phyloP scores from a whole-genome alignment of 2,329 filamentous ascomycete species.

The Samsoniella hepiali region DNA sequence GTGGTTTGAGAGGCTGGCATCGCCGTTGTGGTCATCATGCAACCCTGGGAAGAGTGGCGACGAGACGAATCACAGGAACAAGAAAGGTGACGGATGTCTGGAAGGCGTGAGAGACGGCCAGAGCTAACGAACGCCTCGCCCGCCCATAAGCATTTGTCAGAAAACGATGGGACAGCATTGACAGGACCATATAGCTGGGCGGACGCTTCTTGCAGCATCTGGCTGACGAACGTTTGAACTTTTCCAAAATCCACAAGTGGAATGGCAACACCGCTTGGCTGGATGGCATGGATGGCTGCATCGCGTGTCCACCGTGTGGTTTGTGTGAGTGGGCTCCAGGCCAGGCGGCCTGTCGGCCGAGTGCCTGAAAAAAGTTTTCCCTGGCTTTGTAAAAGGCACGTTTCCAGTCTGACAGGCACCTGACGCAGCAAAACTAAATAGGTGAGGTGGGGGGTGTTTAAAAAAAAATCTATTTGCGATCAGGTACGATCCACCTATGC shows the following conservation, averaged over 20 bases:
- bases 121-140: background rate
- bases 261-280: background rate
- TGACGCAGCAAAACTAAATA: background rate
- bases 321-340: background rate
- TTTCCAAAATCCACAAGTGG: background rate
- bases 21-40: background rate
- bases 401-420: conserved; percentile 5
- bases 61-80: background rate
- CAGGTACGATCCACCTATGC: background rate
- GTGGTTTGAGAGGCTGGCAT: background rate
- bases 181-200: no score
- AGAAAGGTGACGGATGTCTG: background rate
- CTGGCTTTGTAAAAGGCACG: background rate
- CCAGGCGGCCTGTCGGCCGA: conserved; percentile 6
- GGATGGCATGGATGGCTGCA: background rate
- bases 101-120: background rate
- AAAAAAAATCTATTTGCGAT: conserved; percentile 1
- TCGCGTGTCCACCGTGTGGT: background rate
- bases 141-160: background rate
- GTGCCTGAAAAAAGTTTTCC: background rate
- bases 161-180: no score
- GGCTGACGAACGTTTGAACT: background rate
- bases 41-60: background rate
- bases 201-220: no score
- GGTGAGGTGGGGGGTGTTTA: no score